Evolutionary conservation across 2,329 filamentous ascomycete genomes (phyloP).

Genomic region (Ustilaginoidea virens): DNA sequence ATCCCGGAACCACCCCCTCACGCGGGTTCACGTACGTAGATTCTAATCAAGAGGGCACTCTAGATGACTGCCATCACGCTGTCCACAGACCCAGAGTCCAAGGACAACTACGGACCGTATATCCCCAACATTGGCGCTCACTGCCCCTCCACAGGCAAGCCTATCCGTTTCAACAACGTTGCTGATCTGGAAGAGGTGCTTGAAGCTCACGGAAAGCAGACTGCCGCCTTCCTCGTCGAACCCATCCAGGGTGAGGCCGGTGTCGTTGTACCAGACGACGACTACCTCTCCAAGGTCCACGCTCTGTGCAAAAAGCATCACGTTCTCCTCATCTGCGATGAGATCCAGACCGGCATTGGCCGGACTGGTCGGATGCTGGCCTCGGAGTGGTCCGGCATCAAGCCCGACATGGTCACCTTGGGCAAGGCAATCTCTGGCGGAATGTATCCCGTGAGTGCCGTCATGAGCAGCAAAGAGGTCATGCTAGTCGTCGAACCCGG

Average conservation of each 20-base stretch:
- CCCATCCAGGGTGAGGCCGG: slow-evolving; percentile 96
- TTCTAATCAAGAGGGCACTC: no score
- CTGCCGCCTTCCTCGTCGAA: slow-evolving; percentile 87
- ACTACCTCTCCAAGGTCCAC: slow-evolving; percentile 68
- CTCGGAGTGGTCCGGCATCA: slow-evolving; percentile 87
- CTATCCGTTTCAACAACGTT: slow-evolving; percentile 77
- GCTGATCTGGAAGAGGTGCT: slow-evolving; percentile 65
- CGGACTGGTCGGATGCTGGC: slow-evolving; percentile 89
- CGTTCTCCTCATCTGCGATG: slow-evolving; percentile 89
- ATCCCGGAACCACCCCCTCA: no score
- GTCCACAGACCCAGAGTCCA: slow-evolving; percentile 88
- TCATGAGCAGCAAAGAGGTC: slow-evolving; percentile 74
- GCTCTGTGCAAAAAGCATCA: slow-evolving; percentile 90
- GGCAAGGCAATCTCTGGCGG: slow-evolving; percentile 97
- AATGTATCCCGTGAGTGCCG: slow-evolving; percentile 96
- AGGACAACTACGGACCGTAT: slow-evolving; percentile 93
- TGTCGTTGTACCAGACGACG: slow-evolving; percentile 84
- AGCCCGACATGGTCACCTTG: slow-evolving; percentile 85
- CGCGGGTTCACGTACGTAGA: no score
- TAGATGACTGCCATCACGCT: slow-evolving; percentile 90
- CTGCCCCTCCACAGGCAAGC: slow-evolving; percentile 57
- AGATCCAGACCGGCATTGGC: slow-evolving; percentile 96
- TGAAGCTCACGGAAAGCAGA: slow-evolving; percentile 66
- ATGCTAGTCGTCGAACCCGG: slow-evolving; percentile 95
- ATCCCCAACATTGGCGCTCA: slow-evolving; percentile 72